Conservation (phyloP, 441 rosid species). For the Brassica hybrid region DNA sequence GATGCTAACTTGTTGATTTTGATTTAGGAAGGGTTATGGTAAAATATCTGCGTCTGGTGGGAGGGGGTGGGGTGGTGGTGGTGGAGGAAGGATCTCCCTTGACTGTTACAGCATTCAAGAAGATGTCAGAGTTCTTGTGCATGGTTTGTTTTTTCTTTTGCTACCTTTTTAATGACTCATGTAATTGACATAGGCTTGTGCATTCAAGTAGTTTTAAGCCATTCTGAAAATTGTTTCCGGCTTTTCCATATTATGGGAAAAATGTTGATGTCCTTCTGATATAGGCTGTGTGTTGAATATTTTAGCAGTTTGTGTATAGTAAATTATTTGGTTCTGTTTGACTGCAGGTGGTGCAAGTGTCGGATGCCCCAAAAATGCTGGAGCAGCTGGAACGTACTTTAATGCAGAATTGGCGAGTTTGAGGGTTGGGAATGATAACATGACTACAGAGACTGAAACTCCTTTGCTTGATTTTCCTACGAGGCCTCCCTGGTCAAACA, state of each 20-base stretch:
- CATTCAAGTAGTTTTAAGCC: not conserved
- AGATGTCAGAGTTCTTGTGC: constrained; percentile 80
- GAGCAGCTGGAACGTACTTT: constrained; percentile 98
- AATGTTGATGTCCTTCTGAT: constrained; percentile 7
- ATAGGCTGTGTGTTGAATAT: constrained; percentile 22
- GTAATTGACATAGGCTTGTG: constrained; percentile 30
- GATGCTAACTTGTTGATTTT: constrained; percentile 18
- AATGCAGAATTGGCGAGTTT: constrained; percentile 87
- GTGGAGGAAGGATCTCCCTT: constrained; percentile 96
- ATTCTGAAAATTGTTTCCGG: not conserved
- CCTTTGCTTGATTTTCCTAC: constrained; percentile 96
- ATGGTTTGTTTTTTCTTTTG: constrained; percentile 66
- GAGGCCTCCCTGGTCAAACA: constrained; percentile 88
- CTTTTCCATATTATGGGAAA: not conserved
- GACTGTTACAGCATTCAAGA: constrained; percentile 98
- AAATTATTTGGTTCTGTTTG: constrained; percentile 27
- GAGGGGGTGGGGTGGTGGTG: constrained; percentile 96
- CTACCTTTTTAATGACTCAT: constrained; percentile 37
- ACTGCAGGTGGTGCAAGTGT: constrained; percentile 85
- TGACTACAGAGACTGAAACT: constrained; percentile 93
- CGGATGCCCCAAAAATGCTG: constrained; percentile 88
- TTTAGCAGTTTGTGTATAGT: not conserved
- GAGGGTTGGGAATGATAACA: constrained; percentile 86
- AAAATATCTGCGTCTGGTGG: constrained; percentile 93
- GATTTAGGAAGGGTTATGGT: constrained; percentile 89